These are phyloP conservation scores for Kodamaea sagamina DNA, from an alignment of 805 yeast species.

Conservation along the genomic window DNA sequence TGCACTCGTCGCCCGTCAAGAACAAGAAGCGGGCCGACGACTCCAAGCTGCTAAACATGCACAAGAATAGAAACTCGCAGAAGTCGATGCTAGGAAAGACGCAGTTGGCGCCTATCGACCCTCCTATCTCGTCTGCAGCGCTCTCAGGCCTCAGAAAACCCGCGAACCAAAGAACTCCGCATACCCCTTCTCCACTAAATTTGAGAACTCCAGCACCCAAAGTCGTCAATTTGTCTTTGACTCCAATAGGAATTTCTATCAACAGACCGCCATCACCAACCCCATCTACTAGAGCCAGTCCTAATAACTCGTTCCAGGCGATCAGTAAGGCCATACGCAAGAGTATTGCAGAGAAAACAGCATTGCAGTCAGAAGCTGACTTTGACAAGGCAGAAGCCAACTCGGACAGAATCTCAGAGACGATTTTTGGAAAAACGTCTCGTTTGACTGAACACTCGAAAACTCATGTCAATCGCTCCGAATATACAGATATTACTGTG, in stretches of 20 bases:
- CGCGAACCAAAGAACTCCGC: neutral
- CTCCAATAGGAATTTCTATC: neutral
- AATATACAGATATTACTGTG: neutral
- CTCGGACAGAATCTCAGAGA: neutral
- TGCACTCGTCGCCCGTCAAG: conserved; percentile 10
- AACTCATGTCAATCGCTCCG: neutral
- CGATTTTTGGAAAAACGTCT: neutral
- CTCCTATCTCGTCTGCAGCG: conserved; percentile 11
- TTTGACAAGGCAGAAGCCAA: neutral
- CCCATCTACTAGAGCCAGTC: neutral
- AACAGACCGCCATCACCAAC: neutral
- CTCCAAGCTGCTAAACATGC: too few species aligned
- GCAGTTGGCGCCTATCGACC: conserved; percentile 5
- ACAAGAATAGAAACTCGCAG: too few species aligned
- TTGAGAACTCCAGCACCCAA: neutral
- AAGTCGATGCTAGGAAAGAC: neutral
- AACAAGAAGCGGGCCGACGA: conserved; percentile 2
- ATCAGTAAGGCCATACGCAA: conserved; percentile 49
- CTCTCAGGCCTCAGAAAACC: neutral
- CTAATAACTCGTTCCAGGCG: conserved; percentile 43
- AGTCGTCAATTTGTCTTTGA: neutral
- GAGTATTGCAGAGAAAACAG: conserved; percentile 40
- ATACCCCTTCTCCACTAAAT: conserved; percentile 1
- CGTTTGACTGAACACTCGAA: too few species aligned
- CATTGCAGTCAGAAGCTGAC: conserved; percentile 6